These are phyloP conservation scores for Plasmodium sp. DNA, from an alignment of 169 alveolate genomes.

Conservation along the genomic window DNA sequence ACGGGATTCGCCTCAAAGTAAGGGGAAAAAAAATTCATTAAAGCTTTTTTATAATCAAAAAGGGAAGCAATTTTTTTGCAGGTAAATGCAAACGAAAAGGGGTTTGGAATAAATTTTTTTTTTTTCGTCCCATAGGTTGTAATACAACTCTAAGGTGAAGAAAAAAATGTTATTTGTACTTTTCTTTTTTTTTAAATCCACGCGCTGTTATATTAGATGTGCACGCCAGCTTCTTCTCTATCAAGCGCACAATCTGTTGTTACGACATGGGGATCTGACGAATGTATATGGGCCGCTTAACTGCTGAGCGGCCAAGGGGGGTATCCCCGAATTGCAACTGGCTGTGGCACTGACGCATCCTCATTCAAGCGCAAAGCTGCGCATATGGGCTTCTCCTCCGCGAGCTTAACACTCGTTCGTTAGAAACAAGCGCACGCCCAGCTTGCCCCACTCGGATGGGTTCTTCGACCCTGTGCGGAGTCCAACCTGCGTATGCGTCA, in stretches of 20 bases:
- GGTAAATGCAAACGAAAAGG: neutral
- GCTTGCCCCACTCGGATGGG: conserved; percentile 73
- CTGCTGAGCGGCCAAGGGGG: neutral
- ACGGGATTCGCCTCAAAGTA: neutral
- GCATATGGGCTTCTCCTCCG: neutral
- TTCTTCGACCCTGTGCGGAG: conserved; percentile 44
- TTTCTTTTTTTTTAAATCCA: neutral
- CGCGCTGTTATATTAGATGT: neutral
- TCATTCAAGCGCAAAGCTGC: neutral
- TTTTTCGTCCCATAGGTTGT: neutral
- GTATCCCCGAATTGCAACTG: neutral
- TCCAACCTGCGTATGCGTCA: conserved; percentile 30
- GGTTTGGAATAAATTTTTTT: neutral
- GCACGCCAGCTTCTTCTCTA: neutral
- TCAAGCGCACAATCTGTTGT: neutral
- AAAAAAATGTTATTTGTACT: neutral
- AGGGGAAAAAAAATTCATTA: neutral
- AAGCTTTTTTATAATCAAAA: neutral
- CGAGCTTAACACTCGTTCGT: conserved; percentile 33
- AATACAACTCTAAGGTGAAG: neutral
- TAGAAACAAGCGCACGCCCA: conserved; percentile 69
- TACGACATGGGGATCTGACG: neutral
- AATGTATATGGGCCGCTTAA: neutral
- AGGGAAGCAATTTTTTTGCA: neutral
- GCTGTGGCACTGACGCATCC: neutral